Evolutionary conservation across 257 asterid genomes (phyloP).

Genomic region (Fraxinus anomala): DNA sequence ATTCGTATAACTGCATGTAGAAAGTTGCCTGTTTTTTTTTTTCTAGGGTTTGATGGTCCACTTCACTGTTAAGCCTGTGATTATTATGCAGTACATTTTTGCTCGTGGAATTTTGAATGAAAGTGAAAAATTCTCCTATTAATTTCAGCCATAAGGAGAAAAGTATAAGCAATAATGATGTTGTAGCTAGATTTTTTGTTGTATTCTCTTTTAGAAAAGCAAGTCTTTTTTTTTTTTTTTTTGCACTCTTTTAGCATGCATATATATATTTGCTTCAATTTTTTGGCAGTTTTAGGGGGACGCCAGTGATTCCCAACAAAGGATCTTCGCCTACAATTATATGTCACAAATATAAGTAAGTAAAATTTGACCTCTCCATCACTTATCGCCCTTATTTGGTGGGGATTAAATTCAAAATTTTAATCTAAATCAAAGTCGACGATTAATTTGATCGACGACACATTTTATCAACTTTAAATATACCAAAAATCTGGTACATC

Average conservation of each 20-base stretch:
- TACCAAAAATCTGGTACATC: no score
- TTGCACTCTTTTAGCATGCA: neutral
- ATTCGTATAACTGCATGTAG: conserved; percentile 45
- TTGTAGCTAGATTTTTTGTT: neutral
- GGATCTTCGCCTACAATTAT: neutral
- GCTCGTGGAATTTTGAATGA: neutral
- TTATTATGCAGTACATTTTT: conserved; percentile 5
- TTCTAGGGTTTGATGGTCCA: conserved; percentile 19
- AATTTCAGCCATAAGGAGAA: neutral
- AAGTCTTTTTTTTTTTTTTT: neutral
- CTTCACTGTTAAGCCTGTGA: conserved; percentile 28
- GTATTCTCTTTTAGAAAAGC: neutral
- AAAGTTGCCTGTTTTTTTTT: conserved; percentile 19
- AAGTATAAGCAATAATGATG: conserved; percentile 1
- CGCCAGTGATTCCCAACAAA: neutral
- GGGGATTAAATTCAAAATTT: no score
- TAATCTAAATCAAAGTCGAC: no score
- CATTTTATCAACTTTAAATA: no score
- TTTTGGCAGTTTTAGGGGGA: neutral
- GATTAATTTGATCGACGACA: no score
- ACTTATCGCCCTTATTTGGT: no score
- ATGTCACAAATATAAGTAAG: neutral
- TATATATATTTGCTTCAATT: neutral
- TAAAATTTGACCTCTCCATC: no score
- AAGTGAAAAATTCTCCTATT: neutral